A percentile compares a stretch with the other conserved stretches of the same genome.
These are phyloP conservation scores for Ogataea pilisensis DNA, from an alignment of 805 yeast genomes.

Conservation along the genomic window DNA sequence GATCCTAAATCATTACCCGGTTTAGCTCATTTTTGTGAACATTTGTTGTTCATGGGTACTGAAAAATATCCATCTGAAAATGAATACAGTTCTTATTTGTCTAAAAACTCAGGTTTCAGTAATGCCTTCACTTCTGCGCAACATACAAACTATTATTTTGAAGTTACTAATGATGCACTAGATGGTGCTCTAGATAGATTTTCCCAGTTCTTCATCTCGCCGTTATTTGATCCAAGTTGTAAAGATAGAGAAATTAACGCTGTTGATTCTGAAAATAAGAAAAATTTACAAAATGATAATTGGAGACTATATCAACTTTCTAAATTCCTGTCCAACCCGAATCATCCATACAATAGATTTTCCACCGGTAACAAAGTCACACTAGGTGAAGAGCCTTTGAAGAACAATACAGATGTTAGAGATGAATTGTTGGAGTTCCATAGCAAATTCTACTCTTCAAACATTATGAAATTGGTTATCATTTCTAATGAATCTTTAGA, in stretches of 20 bases:
- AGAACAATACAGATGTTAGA: constrained; percentile 67
- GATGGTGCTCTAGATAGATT: constrained; percentile 90
- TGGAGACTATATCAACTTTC: constrained; percentile 90
- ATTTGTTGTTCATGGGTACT: constrained; percentile 76
- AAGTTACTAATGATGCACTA: constrained; percentile 68
- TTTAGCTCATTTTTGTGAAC: constrained; percentile 75
- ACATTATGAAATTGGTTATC: constrained; percentile 82
- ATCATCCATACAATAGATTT: constrained; percentile 83
- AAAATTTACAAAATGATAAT: constrained; percentile 81
- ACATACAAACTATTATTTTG: constrained; percentile 89
- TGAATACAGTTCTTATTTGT: constrained; percentile 67
- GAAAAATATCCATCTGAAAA: constrained; percentile 70
- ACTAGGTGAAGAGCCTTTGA: constrained; percentile 59
- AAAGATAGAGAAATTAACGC: constrained; percentile 92
- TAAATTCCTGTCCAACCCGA: constrained; percentile 63
- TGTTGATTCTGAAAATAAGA: constrained; percentile 93
- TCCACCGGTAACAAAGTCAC: constrained; percentile 86
- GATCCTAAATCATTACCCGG: constrained; percentile 66
- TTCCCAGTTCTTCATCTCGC: constrained; percentile 85
- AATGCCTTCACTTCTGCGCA: constrained; percentile 90
- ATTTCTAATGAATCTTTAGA: constrained; percentile 79
- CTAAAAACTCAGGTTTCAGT: constrained; percentile 83
- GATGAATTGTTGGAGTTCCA: constrained; percentile 78
- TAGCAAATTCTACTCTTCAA: constrained; percentile 69
- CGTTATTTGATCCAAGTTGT: constrained; percentile 67